Base-by-base conservation (phyloP, 257 asterid genomes). In the Scutellaria minor region DNA sequence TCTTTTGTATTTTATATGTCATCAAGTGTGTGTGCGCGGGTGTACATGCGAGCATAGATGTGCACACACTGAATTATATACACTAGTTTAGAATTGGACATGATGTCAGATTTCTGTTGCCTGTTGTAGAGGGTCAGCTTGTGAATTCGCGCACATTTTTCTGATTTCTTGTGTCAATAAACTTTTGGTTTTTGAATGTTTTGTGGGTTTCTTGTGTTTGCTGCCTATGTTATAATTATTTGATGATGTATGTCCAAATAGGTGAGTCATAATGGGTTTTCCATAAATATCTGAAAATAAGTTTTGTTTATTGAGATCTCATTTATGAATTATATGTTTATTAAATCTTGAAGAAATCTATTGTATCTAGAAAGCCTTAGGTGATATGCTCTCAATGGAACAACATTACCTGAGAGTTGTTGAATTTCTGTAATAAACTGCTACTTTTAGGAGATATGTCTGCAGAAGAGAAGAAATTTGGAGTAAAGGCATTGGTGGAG, bases 211-310 rank as follows among this genome's bases (percentile, higher is more conserved):
- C 11, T 67, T 66, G 51, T 53, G 46, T 71, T 10, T 46, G 56
- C 72, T 76, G 64, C 72, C 53, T 41, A 47, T 22, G 47, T 67
- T 61, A 7, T 53, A 51, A 15, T 20, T 59, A 41, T 51, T 57
- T 51, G 46, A 47, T 14, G 22, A 47, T 72, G 52, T 31, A 15
- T 66, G 68, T 66, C 14, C 52, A 24, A 39, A n/a, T 45, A 37
- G 66, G 63, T 67, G 18, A 12, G 20, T 40, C 66, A 31, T 72
- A 27, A 44, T 51, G 37, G 46, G 52, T 47, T 46, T 68, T 40
- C 45, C 6, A 40, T 65, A 24, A 60, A 55, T 18, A n/a, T 55
- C 63, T 46, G 39, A 60, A 59, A 45, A 47, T 77, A 37, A 41
- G 48, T 57, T 4, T 46, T 22, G 41, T 53, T 48, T 18, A 45